Conservation (phyloP, 225 moss, liverwort and hornwort genomes). For the Bryum argenteum region DNA sequence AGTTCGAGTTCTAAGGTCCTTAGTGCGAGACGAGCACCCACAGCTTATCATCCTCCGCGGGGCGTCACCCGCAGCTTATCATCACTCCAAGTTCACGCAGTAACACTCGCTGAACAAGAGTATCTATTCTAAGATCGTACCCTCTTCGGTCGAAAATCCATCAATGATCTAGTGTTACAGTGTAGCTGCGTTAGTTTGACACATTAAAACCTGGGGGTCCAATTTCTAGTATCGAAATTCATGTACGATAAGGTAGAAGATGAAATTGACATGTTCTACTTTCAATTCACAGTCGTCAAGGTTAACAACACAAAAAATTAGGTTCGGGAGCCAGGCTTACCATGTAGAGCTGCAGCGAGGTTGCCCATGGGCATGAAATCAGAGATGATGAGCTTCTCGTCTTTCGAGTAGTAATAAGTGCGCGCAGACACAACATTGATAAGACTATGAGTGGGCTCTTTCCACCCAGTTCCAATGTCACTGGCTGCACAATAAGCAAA, state of each 20-base stretch:
- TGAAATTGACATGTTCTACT: too few relatives aligned
- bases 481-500: constrained; percentile 70
- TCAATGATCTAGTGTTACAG: too few relatives aligned
- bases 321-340: constrained; percentile 31
- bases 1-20: constrained; percentile 96
- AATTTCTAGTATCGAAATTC: too few relatives aligned
- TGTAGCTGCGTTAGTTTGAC: too few relatives aligned
- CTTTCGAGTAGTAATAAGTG: constrained; percentile 78
- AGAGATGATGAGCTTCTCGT: constrained; percentile 81
- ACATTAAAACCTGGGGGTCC: too few relatives aligned
- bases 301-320: neutral
- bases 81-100: neutral
- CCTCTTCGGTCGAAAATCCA: too few relatives aligned
- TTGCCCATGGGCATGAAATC: constrained; percentile 85
- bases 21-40: constrained; percentile 83
- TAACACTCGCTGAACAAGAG: neutral
- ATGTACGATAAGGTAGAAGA: too few relatives aligned
- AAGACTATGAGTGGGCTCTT: constrained; percentile 95
- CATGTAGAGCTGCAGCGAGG: constrained; percentile 68
- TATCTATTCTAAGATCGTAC: neutral
- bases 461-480: constrained; percentile 92
- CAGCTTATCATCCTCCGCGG: constrained; percentile 92
- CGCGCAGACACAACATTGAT: constrained; percentile 69
- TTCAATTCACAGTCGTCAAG: neutral
- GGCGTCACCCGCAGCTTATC: too few relatives aligned